A percentile compares a stretch with the other conserved stretches of the same genome.
phyloP scores from a whole-genome alignment of 768 basidiomycete genomes.

The Collybiopsis confluens region DNA sequence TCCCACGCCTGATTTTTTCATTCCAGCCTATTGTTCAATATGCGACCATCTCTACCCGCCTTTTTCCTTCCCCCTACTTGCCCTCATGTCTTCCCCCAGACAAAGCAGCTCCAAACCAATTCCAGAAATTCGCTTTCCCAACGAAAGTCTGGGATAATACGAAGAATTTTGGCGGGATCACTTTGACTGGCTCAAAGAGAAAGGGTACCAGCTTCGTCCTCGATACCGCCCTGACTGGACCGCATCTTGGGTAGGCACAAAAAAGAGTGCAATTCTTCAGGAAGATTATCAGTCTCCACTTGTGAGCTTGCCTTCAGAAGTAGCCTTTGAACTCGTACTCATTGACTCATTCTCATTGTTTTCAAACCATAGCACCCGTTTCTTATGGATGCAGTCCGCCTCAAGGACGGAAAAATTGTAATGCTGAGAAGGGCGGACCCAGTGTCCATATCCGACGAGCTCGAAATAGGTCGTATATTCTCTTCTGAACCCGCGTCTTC shows the following conservation, averaged over 20 bases:
- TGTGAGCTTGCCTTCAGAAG: too few species aligned
- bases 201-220: neutral
- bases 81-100: too few species aligned
- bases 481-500: constrained; percentile 9
- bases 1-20: too few species aligned
- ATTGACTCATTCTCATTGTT: too few species aligned
- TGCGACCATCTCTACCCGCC: too few species aligned
- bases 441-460: constrained; percentile 20
- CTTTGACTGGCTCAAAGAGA: neutral
- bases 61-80: too few species aligned
- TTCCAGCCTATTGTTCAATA: too few species aligned
- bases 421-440: constrained; percentile 22
- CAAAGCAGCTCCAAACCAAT: too few species aligned
- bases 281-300: neutral
- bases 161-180: neutral
- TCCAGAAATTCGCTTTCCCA: too few species aligned
- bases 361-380: neutral
- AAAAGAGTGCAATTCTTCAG: neutral
- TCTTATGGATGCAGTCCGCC: constrained; percentile 24
- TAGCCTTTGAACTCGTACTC: too few species aligned
- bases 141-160: neutral
- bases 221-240: neutral
- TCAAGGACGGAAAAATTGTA: constrained; percentile 23
- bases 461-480: constrained; percentile 21
- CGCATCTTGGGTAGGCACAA: neutral